Evolutionary conservation across 805 yeast genomes (phyloP).

Genomic region (Zygosaccharomyces bisporus): DNA sequence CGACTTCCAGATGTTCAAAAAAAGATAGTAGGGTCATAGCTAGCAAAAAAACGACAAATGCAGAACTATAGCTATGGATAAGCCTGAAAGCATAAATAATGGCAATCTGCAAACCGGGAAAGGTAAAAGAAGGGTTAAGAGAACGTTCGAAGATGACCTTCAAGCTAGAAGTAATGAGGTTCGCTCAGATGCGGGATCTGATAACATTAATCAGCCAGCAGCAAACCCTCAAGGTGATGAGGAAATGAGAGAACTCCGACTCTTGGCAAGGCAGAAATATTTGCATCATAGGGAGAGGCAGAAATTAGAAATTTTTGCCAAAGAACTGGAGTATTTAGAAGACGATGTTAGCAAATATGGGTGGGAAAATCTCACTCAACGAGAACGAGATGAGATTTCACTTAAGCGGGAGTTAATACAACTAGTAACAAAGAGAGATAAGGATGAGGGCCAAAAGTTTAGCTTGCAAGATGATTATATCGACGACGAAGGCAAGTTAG

Average conservation of each 20-base stretch:
- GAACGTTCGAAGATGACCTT: constrained; percentile 15
- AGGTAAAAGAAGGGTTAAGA: constrained; percentile 26
- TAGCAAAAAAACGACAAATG: too few species aligned
- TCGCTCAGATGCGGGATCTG: constrained; percentile 4
- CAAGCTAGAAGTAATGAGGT: constrained; percentile 18
- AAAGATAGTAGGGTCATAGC: not conserved
- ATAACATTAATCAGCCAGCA: constrained; percentile 8
- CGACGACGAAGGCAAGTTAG: constrained; percentile 51
- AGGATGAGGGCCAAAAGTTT: constrained; percentile 40
- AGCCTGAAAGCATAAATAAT: not conserved
- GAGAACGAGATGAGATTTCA: constrained; percentile 50
- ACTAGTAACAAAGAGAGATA: constrained; percentile 41
- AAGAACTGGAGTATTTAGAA: constrained; percentile 49
- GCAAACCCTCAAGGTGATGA: constrained; percentile 11
- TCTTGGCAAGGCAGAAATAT: constrained; percentile 48
- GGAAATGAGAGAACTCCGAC: constrained; percentile 39
- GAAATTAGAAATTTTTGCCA: constrained; percentile 41
- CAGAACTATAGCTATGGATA: constrained; percentile 5
- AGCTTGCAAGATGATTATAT: constrained; percentile 54
- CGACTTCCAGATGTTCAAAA: not conserved
- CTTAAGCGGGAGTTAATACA: constrained; percentile 49
- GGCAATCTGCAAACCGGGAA: constrained; percentile 13
- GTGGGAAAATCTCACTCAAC: constrained; percentile 47
- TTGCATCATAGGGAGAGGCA: constrained; percentile 47
- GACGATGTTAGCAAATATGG: constrained; percentile 49